Base-by-base conservation (phyloP, 495 filamentous ascomycete genomes). In the Tuber calosporum region DNA sequence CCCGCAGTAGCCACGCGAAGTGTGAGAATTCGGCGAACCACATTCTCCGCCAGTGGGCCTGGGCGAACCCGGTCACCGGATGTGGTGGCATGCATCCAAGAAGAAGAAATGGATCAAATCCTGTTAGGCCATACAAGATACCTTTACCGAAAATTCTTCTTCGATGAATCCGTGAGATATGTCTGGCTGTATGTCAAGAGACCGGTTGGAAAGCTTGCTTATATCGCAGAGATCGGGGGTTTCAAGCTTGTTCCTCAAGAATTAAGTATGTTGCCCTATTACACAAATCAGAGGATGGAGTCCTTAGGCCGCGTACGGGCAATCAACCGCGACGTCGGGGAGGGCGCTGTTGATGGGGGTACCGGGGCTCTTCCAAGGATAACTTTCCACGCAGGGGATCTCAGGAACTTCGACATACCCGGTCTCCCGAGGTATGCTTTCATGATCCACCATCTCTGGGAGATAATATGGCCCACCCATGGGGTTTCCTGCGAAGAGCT, bases 101-200 rank as follows among this genome's bases (percentile, higher is more conserved):
- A 62, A 34, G 53, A 34, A 6, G 53, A 62, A 34, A 62, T 62
- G 53, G 13, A 62, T 11, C 3, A 62, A 62, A 62, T 62, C 26
- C 53, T 62, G 30, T 19, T 34, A 4, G 53, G 53, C 53, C 53
- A 13, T 62, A 62, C 53, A 34, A 30, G 15, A 62, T 62, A 62
- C 53, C 26, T 62, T 26, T 62, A 62, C 53, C 53, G 53, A 62
- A 62, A 62, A 62, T 62, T 62, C 53, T 62, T 62, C 53, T 62
- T 62, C 53, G 0, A 62, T 34, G 53, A 62, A 4, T 4, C 26
- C 53, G 2, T 4, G 15, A 62, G 53, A 62, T 34, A 62, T 62
- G 53, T 62, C 53, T 62, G 53, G 53, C 26, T 62, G 53, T 62
- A 62, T 34, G 53, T 62, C 1, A 62, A 6, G 53, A 62, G 53